Conservation (phyloP, 371 early-diverging fungal species). For the Mortierella sp. region DNA sequence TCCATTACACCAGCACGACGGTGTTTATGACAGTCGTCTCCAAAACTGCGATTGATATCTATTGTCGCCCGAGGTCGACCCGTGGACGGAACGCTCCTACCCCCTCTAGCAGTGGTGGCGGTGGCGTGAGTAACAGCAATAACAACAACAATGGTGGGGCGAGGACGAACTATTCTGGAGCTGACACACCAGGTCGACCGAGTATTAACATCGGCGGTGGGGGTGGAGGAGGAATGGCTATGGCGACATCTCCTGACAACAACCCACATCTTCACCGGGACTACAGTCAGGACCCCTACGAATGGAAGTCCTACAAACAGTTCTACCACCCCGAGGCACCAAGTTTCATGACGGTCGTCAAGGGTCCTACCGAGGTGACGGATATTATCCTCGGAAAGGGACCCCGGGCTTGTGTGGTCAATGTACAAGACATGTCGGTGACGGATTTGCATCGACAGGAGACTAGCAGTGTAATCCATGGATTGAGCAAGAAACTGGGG, state of each 20-base stretch:
- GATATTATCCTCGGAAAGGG: constrained; percentile 53
- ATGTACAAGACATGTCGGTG: constrained; percentile 51
- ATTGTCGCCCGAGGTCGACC: constrained; percentile 28
- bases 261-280: constrained; percentile 16
- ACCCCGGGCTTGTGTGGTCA: constrained; percentile 46
- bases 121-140: background rate
- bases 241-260: constrained; percentile 14
- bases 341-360: constrained; percentile 58
- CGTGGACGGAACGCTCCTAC: constrained; percentile 29
- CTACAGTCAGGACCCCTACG: constrained; percentile 14
- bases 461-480: constrained; percentile 29
- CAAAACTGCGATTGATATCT: constrained; percentile 52
- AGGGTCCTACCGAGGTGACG: constrained; percentile 42
- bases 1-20: constrained; percentile 45
- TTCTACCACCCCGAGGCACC: constrained; percentile 57
- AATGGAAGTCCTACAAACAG: constrained; percentile 47
- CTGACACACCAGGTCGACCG: constrained; percentile 22
- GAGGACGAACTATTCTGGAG: background rate
- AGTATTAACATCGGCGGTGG: constrained; percentile 17
- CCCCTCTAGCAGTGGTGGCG: background rate
- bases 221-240: constrained; percentile 10
- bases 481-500: constrained; percentile 43
- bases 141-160: background rate
- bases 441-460: constrained; percentile 44
- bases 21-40: constrained; percentile 56